Conservation (phyloP, 169 alveolate genomes). For the Plasmodium reichenowi region DNA sequence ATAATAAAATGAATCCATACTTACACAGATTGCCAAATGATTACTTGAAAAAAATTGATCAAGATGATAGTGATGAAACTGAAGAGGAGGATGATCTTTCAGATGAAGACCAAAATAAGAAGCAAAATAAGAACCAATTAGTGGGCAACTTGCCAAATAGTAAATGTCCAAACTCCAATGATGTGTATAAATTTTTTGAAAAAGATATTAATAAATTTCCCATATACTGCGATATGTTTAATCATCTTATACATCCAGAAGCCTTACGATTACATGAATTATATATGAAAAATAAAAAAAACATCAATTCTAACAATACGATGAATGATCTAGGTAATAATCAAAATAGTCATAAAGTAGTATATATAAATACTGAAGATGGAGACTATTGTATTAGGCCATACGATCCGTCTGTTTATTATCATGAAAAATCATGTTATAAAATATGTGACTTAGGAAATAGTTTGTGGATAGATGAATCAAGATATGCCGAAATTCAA, state of each 20-base stretch:
- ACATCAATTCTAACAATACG: conserved; percentile 1
- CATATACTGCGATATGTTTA: conserved; percentile 62
- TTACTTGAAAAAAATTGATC: conserved; percentile 34
- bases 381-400: conserved; percentile 83
- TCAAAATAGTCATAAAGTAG: conserved; percentile 40
- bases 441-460: conserved; percentile 98
- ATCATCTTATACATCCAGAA: conserved; percentile 59
- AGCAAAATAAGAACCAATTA: not conserved
- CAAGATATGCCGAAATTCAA: conserved; percentile 96
- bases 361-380: conserved; percentile 78
- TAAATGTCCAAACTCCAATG: too few species aligned
- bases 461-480: conserved; percentile 98
- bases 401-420: conserved; percentile 80
- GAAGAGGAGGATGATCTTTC: not conserved
- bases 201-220: conserved; percentile 60
- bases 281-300: conserved; percentile 35
- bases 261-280: conserved; percentile 41
- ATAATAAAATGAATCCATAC: conserved; percentile 14
- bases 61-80: conserved; percentile 4
- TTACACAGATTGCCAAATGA: conserved; percentile 61
- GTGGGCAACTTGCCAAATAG: not conserved
- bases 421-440: conserved; percentile 85
- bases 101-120: not conserved
- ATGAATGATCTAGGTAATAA: conserved; percentile 28
- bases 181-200: not conserved